phyloP scores from a whole-genome alignment of 2,329 filamentous ascomycete genomes.

The Elsinoe arachidis region DNA sequence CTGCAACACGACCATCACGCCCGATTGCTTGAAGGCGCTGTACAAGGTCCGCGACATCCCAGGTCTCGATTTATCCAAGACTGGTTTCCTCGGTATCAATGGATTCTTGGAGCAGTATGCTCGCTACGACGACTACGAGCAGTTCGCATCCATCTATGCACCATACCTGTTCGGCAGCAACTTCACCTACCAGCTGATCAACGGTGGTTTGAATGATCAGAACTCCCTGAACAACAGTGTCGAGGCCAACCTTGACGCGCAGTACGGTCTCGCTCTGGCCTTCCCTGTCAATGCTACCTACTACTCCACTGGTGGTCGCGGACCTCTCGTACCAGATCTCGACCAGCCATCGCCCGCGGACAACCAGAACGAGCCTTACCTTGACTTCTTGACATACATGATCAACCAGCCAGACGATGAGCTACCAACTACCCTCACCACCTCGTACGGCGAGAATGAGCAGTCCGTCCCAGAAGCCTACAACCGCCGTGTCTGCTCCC shows the following conservation, averaged over 20 bases:
- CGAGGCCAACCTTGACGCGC: constrained; percentile 56
- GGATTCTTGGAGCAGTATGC: constrained; percentile 39
- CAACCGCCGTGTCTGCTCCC: constrained; percentile 50
- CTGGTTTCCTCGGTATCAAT: constrained; percentile 26
- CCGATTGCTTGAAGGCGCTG: constrained; percentile 42
- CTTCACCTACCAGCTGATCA: constrained; percentile 50
- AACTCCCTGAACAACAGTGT: constrained; percentile 31
- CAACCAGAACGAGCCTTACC: constrained; percentile 64
- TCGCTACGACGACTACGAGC: constrained; percentile 39
- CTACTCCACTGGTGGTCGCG: constrained; percentile 51
- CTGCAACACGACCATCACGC: constrained; percentile 45
- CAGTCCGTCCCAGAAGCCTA: constrained; percentile 53
- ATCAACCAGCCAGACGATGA: constrained; percentile 43
- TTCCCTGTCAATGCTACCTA: constrained; percentile 44
- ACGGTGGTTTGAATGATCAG: constrained; percentile 44
- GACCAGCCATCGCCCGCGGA: constrained; percentile 24
- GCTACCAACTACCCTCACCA: constrained; percentile 53
- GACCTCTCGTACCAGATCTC: constrained; percentile 41
- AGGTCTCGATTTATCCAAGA: constrained; percentile 10
- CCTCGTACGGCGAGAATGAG: constrained; percentile 57
- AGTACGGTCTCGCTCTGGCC: constrained; percentile 48
- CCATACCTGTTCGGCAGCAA: constrained; percentile 31
- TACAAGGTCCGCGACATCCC: constrained; percentile 39
- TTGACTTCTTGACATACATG: constrained; percentile 52
- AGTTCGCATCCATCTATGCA: constrained; percentile 7